Conservation (phyloP, 2,329 filamentous ascomycete species). For the Cordyceps militaris region DNA sequence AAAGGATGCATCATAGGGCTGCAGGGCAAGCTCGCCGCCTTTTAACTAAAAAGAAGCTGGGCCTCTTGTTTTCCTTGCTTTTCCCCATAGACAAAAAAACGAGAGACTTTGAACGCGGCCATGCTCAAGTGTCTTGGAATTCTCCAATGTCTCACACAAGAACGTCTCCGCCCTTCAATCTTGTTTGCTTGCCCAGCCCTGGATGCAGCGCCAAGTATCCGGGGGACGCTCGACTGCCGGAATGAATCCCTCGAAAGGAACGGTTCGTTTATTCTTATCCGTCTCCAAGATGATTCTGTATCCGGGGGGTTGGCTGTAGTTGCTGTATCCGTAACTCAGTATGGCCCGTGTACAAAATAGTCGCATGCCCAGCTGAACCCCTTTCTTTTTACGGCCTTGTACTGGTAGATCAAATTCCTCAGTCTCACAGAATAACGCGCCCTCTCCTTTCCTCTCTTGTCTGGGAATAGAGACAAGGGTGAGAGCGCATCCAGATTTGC, state of each 20-base stretch:
- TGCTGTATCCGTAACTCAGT: too few species aligned
- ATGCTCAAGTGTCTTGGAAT: neutral
- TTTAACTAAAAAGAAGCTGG: neutral
- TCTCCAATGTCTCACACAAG: constrained; percentile 1
- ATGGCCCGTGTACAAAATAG: too few species aligned
- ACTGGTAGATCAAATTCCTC: neutral
- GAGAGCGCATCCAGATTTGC: neutral
- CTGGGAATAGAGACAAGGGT: neutral
- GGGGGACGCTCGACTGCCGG: neutral
- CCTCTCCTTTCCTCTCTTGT: neutral
- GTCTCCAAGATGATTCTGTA: too few species aligned
- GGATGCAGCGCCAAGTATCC: neutral
- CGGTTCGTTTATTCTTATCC: too few species aligned
- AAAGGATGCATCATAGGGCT: neutral
- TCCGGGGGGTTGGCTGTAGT: too few species aligned
- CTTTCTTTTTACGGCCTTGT: neutral
- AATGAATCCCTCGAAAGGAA: neutral
- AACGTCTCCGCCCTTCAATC: neutral
- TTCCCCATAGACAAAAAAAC: neutral
- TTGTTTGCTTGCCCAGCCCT: neutral
- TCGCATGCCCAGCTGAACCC: neutral
- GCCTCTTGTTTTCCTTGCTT: neutral
- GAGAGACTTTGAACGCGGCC: neutral
- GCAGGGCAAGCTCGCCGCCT: neutral
- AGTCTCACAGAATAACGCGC: neutral